phyloP scores from a whole-genome alignment of 2,329 filamentous ascomycete genomes.

The Penicillium olsonii region DNA sequence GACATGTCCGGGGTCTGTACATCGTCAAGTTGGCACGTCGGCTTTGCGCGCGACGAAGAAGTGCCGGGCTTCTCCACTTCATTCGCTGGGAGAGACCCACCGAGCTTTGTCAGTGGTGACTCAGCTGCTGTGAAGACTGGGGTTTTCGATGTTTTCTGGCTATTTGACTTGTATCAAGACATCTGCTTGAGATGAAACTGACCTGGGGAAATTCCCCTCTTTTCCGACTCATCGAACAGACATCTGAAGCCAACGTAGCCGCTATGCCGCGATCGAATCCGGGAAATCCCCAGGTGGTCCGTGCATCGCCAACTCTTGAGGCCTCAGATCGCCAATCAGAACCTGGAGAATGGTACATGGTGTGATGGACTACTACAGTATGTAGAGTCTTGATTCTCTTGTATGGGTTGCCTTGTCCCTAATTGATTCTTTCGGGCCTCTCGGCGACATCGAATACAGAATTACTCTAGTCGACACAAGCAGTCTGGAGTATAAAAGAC shows the following conservation, averaged over 20 bases:
- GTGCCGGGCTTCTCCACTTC: conserved; percentile 25
- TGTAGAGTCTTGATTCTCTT: background rate
- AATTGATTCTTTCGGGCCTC: no score
- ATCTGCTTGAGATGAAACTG: no score
- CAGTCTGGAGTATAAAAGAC: no score
- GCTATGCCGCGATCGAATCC: background rate
- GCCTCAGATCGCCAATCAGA: background rate
- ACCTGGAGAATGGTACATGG: background rate
- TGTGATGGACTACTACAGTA: background rate
- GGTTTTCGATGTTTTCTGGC: no score
- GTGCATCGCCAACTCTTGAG: background rate
- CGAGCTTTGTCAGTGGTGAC: conserved; percentile 25
- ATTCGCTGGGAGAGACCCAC: conserved; percentile 14
- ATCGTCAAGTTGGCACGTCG: conserved; percentile 6
- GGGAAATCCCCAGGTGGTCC: background rate
- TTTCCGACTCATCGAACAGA: no score
- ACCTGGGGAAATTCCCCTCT: no score
- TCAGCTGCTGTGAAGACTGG: conserved; percentile 7
- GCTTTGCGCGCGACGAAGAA: conserved; percentile 18
- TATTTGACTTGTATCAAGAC: no score
- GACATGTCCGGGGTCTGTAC: background rate
- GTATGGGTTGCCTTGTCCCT: no score
- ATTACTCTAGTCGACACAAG: no score
- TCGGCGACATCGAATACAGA: no score
- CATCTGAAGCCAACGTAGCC: no score